phyloP scores from a whole-genome alignment of 805 yeast genomes.

The Candida sphagnicola region DNA sequence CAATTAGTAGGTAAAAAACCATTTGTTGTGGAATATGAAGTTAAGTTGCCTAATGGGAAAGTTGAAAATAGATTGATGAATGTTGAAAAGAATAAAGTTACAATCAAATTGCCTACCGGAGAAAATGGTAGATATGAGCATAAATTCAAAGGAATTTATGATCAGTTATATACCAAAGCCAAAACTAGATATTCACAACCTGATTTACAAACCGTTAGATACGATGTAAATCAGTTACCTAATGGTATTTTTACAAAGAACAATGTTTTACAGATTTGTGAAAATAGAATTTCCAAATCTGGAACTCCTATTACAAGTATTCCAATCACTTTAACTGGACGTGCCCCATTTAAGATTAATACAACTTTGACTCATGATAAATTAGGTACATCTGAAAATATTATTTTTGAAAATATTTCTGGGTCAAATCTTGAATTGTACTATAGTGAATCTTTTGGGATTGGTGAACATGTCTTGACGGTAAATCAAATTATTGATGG shows the following conservation, averaged over 20 bases:
- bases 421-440: slow-evolving; percentile 15
- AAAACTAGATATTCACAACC: slow-evolving; percentile 18
- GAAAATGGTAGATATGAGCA: slow-evolving; percentile 61
- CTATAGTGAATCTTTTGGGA: slow-evolving; percentile 44
- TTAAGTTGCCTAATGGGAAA: slow-evolving; percentile 54
- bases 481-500: slow-evolving; percentile 60
- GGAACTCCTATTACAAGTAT: slow-evolving; percentile 33
- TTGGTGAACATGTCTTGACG: slow-evolving; percentile 69
- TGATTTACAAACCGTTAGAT: slow-evolving; percentile 18
- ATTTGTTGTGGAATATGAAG: slow-evolving; percentile 65
- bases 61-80: slow-evolving; percentile 30
- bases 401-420: slow-evolving; percentile 7
- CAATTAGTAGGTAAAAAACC: slow-evolving; percentile 58
- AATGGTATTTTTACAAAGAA: slow-evolving; percentile 44
- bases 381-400: slow-evolving; percentile 40
- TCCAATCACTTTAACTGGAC: slow-evolving; percentile 53
- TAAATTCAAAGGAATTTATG: slow-evolving; percentile 58
- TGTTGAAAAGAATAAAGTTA: slow-evolving; percentile 22
- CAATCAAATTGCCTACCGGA: slow-evolving; percentile 37
- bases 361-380: slow-evolving; percentile 58
- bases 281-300: slow-evolving; percentile 22
- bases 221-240: slow-evolving; percentile 61
- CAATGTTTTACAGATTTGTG: slow-evolving; percentile 47
- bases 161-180: slow-evolving; percentile 49
- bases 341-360: slow-evolving; percentile 57